Evolutionary conservation across 805 yeast species (phyloP), one percentile per base, ranked within the genome.

Genomic region (Ogataea pignaliae): DNA sequence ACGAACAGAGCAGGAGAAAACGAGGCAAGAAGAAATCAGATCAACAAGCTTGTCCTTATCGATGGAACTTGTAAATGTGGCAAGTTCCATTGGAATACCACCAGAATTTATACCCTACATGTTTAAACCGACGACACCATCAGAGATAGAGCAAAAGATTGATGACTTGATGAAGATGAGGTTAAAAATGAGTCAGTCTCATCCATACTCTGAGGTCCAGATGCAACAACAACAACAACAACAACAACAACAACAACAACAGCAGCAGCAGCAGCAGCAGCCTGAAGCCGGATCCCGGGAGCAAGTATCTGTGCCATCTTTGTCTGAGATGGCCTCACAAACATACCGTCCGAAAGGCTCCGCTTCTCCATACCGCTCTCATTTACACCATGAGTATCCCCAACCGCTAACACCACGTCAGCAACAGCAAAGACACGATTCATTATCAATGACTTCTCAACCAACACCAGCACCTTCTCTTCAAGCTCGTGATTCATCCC

Each of bases 1-100:
- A 31, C 65, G 65, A 51, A 60, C 61, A 2, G 76, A 72, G 46
- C 73, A 73, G 50, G 78, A 72, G 44, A 63, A 59, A 43, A 65
- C 75, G 4, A 64, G 56, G 44, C 73, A 66, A 41, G 75, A 71
- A 42, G 54, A 62, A 32, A 44, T 62, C 29, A 65, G 63, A 41
- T 52, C 56, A 31, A 66, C 65, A 31, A 65, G 60, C 42, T 61
- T 68, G 26, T 44, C 52, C 6, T 52, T 64, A 5, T 60, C 71
- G 1, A 39, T 73, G 10, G 72, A 72, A 36, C 52, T 73, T 11
- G 48, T 74, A 31, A 61, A 50, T 60, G 36, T 66, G 59, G 52
- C 59, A 3, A 37, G 45, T 2, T 39, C 51, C 2, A 37, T 46
- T 17, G 56, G 56, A 6, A 44, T 60, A 2, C 51, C 60, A 6